Base-by-base conservation (phyloP, 805 yeast genomes). In the Myxozyma neglecta region DNA sequence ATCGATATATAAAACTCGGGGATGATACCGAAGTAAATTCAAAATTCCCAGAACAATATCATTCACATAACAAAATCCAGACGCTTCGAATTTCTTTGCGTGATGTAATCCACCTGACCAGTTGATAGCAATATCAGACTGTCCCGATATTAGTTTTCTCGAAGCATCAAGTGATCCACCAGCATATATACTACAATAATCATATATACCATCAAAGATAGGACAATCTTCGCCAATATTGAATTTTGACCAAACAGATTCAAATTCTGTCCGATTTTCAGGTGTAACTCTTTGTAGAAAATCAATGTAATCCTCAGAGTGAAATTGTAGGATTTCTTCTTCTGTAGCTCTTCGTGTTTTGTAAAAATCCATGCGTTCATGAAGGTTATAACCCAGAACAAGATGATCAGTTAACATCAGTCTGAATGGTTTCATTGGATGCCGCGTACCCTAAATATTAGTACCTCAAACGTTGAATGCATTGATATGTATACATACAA, bases 381-480 rank as follows among this genome's bases (percentile, higher is more conserved):
- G 90, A 51, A 93, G 77, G 60, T 90, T 90, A 75, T 94, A 93
- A 13, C 88, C 85, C 39, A 87, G 83, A 56, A 93, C 93, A 64
- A 93, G 77, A 73, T 92, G 97, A 75, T 93, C 97, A 0, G 99
- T 93, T 49, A 93, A 81, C 92, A 91, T 87, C 64, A 94, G 79
- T 67, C 99, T 79, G 74, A 92, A 90, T 14, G 99, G 99, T 74
- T 93, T 93, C 99, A 93, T 93, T n/a, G 99, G 99, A 75, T 93
- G 99, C 63, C 85, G 83, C 1, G 89, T 88, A 16, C 99, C 99
- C 65, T 61, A 50, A 0, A 4, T n/a, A 20, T 16, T 6, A 47
- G 40, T 29, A 6, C 20, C 20, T 13, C 32, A 24, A 3, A 13
- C 16, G 24, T 14, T 6, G 32, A 8, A 3, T 39, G 5, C 46